Percentiles rank a stretch among this genome's conserved stretches.
Conservation (phyloP, 352 stramenopile species). For the Phytophthora pinifolia region DNA sequence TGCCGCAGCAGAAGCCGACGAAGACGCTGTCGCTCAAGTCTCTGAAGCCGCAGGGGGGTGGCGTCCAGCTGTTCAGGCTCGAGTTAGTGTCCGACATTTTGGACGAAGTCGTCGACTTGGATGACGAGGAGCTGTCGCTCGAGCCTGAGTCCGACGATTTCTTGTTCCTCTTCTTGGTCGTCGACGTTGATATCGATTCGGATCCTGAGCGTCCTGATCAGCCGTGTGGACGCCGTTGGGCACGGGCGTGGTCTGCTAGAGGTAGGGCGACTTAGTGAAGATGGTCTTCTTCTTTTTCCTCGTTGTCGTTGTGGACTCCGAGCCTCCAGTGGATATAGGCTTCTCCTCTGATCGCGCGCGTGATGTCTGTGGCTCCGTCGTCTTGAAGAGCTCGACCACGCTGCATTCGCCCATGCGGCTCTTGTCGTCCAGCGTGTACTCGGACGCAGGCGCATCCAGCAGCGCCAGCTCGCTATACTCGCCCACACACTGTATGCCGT, state of each 20-base stretch:
- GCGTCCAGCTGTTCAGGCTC: constrained; percentile 2
- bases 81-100: constrained; percentile 3
- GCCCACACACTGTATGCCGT: too few species aligned
- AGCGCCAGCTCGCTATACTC: too few species aligned
- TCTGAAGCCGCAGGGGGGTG: constrained; percentile 10
- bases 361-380: too few species aligned
- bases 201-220: constrained; percentile 2
- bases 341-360: constrained; percentile 4
- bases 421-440: too few species aligned
- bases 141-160: too few species aligned
- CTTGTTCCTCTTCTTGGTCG: too few species aligned
- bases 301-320: constrained; percentile 13
- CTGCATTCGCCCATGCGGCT: too few species aligned
- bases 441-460: too few species aligned
- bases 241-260: constrained; percentile 33
- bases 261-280: constrained; percentile 38
- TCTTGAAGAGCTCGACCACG: too few species aligned
- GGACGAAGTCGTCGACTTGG: too few species aligned
- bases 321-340: constrained; percentile 3
- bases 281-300: constrained; percentile 30
- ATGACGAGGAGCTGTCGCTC: constrained; percentile 6
- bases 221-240: constrained; percentile 31
- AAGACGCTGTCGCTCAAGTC: constrained; percentile 15
- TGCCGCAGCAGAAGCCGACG: constrained; percentile 14
- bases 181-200: constrained; percentile 5